Base-by-base conservation (phyloP, 805 yeast species). In the Cyberlindnera lachancei region DNA sequence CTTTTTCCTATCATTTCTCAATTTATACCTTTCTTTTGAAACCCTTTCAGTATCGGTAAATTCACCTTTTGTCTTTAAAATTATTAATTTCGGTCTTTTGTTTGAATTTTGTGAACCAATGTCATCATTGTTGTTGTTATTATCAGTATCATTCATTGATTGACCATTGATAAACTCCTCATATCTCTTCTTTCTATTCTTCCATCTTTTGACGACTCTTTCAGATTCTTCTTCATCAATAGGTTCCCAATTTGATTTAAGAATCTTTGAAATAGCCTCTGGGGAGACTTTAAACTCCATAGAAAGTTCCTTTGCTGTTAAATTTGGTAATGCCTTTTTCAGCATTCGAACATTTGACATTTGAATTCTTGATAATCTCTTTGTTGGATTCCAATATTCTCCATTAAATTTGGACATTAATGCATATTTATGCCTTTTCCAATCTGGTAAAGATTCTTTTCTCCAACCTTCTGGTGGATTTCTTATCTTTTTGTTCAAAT, bases 161-260 rank as follows among this genome's bases (percentile, higher is more conserved):
- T n/a, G n/a, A n/a, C n/a, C n/a, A n/a, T n/a, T n/a, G n/a, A n/a
- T n/a, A n/a, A n/a, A n/a, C 3, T 23, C 23, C 30, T 59, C 53
- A 7, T 63, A 55, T 20, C 61, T 52, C 23, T 52, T 61, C 8
- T 73, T 72, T 45, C 80, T 59, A 23, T 55, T 59, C 19, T 52
- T 55, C 76, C 84, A 80, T 40, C 90, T 65, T 13, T 58, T 56
- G 20, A 62, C 55, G 3, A 67, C 30, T 13, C 68, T 50, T 5
- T 55, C 65, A n/a, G n/a, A n/a, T 24, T 62, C 68, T 37, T 78
- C 83, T n/a, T 64, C 66, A 1, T 60, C 66, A 5, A 55, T 63
- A 1, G 95, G 95, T 13, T 53, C 57, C 94, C 95, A 88, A 23
- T 68, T 73, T 5, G 90, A 77, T 50, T 74, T 77, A 42, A 88